Percentiles rank a stretch among this genome's conserved stretches.
Conservation (phyloP, 495 filamentous ascomycete genomes). For the Xylaria castorea region DNA sequence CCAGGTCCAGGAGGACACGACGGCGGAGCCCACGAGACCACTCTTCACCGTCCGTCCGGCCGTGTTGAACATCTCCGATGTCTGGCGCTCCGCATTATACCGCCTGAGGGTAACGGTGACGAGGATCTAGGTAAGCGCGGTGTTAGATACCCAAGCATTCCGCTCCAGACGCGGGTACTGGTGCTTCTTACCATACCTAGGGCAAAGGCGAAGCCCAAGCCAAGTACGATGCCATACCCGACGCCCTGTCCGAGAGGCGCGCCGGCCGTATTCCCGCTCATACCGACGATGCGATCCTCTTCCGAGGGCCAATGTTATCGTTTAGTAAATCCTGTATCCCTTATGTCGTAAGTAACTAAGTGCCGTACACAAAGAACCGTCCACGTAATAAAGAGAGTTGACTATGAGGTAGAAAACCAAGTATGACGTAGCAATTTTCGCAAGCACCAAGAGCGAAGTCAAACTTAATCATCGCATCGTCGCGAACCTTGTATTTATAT, state of each 20-base stretch:
- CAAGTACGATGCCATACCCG: slow-evolving; percentile 85
- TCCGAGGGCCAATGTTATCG: background rate
- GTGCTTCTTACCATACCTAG: slow-evolving; percentile 69
- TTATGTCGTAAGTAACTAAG: background rate
- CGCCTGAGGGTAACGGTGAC: slow-evolving; percentile 82
- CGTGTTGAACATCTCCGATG: slow-evolving; percentile 96
- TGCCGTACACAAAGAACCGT: background rate
- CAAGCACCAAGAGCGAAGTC: background rate
- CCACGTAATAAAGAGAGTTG: background rate
- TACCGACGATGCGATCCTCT: background rate
- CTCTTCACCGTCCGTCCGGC: slow-evolving; percentile 94
- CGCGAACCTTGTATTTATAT: slow-evolving; percentile 14
- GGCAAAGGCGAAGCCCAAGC: slow-evolving; percentile 77
- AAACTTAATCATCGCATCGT: background rate
- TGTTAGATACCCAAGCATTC: slow-evolving; percentile 26
- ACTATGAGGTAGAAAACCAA: background rate
- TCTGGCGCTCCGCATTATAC: slow-evolving; percentile 94
- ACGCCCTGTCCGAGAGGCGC: slow-evolving; percentile 70
- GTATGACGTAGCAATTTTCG: background rate
- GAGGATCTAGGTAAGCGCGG: slow-evolving; percentile 48
- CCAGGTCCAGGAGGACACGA: slow-evolving; percentile 97
- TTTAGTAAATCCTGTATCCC: background rate
- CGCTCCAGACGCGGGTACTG: background rate
- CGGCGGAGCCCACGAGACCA: slow-evolving; percentile 92
- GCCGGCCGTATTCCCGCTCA: slow-evolving; percentile 26